Evolutionary conservation across 345 rosid genomes (phyloP), one percentile per base, ranked within the genome.

Genomic region (Conringia planisiliqua): DNA sequence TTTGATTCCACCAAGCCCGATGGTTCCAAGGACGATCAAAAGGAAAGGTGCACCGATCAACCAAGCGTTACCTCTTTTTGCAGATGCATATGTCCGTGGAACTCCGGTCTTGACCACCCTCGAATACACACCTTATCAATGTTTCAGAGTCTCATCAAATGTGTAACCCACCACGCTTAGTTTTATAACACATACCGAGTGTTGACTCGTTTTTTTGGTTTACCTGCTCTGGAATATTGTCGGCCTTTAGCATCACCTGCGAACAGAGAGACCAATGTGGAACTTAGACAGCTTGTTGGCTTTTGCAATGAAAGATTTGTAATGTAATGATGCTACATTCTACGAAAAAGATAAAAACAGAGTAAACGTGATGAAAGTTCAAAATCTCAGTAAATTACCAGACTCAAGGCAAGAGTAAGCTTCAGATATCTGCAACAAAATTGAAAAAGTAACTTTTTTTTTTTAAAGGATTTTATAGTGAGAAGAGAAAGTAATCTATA

Each of bases 81-180:
- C 84, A 39, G 55, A 70, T 54, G 75, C 74, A 36, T 75, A 71
- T 35, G 82, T 63, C 63, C 72, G 79, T 5, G 92, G 87, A 36
- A 87, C 91, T 59, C 96, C 97, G 4, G 68, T 83, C 86, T 87
- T 90, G 39, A 85, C 89, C 44, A 90, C 97, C 46, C 81, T 85
- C 33, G 88, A 60, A 36, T 86, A 83, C 18, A 78, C 46, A 50
- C 77, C 96, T 88, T 73, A 50, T 27, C 50, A 70, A 71, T 11
- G 30, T 74, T 0, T 24, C 1, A 32, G 48, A 22, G 4, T 39
- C 20, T 48, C 73, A 47, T 60, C 43, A 58, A 22, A 10, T 39
- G 35, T 47, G 5, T 42, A 70, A 62, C 82, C 81, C 91, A 86
- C 78, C 89, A 76, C 51, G 76, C 74, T 22, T 82, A 76, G 48